Evolutionary conservation across 331 rosid genomes (phyloP), one percentile per base, ranked within the genome.

Genomic region (Malus hybrid): DNA sequence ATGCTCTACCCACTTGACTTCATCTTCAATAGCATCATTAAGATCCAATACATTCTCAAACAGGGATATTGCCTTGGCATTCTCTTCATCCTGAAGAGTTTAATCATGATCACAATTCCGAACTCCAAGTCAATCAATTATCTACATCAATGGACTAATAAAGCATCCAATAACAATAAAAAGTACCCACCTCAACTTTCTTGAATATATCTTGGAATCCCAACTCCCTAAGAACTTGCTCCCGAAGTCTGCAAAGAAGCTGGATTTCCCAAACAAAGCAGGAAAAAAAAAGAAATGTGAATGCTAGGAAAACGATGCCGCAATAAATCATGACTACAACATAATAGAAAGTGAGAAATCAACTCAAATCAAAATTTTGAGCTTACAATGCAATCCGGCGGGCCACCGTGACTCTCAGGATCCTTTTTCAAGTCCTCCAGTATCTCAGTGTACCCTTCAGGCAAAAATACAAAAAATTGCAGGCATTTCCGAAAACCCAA

Each of bases 171-270:
- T 14, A 39, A 59, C 22, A 73, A 33, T 63, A 82, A 13, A 44
- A 55, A 10, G 27, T 28, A 76, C 78, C 63, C 80, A 80, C 98
- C 96, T 93, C 91, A 69, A 93, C 97, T 73, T 83, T 87, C 89
- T 90, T 93, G 83, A 93, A 93, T 81, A 93, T 93, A 81, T 93
- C 98, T n/a, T 71, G 82, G 86, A 93, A 88, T 77, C 97, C 96
- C 88, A 91, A 76, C 82, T 93, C 97, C 83, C 93, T 84, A 27
- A 93, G 96, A 70, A 93, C 31, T 77, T 68, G 85, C 85, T 93
- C 98, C 48, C 96, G 97, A 80, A 88, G 81, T 84, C 96, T 87
- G 89, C 96, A 88, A 69, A 93, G 96, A 83, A 87, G 91, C 98
- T 93, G 73, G 57, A 73, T 61, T 70, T 39, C 36, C 80, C 65